These are phyloP conservation scores for Nannochloris sp. DNA, from an alignment of 139 green algal genomes.

Conservation along the genomic window DNA sequence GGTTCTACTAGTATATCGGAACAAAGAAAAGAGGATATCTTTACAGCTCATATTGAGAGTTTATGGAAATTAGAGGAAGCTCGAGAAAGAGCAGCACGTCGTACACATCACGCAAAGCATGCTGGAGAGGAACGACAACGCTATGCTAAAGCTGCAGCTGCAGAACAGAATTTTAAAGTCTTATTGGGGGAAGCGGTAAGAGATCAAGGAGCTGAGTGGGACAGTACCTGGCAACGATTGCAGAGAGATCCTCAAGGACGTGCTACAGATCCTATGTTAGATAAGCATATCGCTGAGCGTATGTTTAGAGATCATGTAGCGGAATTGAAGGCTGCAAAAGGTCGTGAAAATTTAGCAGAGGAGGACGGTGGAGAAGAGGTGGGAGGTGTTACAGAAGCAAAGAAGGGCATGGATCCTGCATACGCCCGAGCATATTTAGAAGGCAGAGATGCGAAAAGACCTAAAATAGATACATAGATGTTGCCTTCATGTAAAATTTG, in stretches of 20 bases:
- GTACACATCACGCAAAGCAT: constrained; percentile 4
- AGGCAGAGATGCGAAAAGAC: not conserved
- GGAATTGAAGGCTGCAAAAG: constrained; percentile 6
- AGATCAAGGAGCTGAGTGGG: constrained; percentile 35
- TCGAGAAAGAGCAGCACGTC: constrained; percentile 4
- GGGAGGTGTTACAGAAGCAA: too few species aligned
- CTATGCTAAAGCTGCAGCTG: constrained; percentile 35
- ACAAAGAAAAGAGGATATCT: not conserved
- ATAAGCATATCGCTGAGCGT: constrained; percentile 7
- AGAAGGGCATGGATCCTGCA: not conserved
- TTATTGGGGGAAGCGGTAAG: constrained; percentile 56
- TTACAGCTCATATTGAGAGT: constrained; percentile 1
- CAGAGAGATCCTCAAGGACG: constrained; percentile 41
- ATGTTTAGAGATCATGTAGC: constrained; percentile 39
- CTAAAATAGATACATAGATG: not conserved
- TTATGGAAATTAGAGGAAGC: constrained; percentile 29
- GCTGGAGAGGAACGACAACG: constrained; percentile 14
- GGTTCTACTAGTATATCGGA: constrained; percentile 2
- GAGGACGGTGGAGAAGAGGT: too few species aligned
- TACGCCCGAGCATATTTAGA: not conserved
- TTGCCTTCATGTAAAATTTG: too few species aligned
- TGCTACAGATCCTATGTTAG: constrained; percentile 16
- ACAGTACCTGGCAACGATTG: constrained; percentile 20
- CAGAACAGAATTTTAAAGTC: constrained; percentile 37
- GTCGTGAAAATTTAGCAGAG: too few species aligned